phyloP scores from a whole-genome alignment of 116 monocot genomes.

The Cymodocea nodosa region DNA sequence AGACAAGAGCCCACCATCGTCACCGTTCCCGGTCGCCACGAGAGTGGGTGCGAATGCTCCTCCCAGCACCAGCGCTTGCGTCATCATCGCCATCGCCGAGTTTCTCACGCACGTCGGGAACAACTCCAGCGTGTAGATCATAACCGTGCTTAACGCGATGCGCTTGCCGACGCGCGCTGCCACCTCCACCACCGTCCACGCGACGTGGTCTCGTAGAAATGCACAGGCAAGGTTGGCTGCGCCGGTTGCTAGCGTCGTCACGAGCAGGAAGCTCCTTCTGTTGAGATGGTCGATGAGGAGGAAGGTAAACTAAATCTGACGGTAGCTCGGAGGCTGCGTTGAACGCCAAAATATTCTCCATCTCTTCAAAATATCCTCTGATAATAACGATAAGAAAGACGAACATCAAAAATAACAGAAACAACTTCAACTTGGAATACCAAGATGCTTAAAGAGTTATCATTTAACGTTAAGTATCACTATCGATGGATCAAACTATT shows the following conservation, averaged over 20 bases:
- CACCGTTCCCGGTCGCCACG: too few species aligned
- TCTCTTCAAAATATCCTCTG: too few species aligned
- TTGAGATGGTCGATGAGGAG: slow-evolving; percentile 25
- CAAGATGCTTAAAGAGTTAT: too few species aligned
- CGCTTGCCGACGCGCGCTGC: slow-evolving; percentile 31
- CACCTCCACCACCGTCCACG: slow-evolving; percentile 32
- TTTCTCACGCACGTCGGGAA: too few species aligned
- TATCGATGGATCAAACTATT: too few species aligned
- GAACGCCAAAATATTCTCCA: too few species aligned
- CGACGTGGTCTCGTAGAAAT: not conserved
- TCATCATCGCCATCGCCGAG: slow-evolving; percentile 38
- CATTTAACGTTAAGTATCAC: too few species aligned
- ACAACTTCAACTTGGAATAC: too few species aligned
- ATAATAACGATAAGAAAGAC: too few species aligned
- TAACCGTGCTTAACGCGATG: slow-evolving; percentile 27
- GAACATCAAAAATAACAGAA: too few species aligned
- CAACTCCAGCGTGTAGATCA: slow-evolving; percentile 44
- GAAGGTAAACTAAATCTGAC: slow-evolving; percentile 26
- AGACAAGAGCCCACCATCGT: slow-evolving; percentile 25
- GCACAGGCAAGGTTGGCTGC: slow-evolving; percentile 26
- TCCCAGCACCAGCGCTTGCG: slow-evolving; percentile 47
- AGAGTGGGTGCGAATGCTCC: slow-evolving; percentile 34
- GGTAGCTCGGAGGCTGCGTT: slow-evolving; percentile 57
- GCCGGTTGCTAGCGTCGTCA: slow-evolving; percentile 17
- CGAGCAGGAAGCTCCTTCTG: slow-evolving; percentile 14